These are phyloP conservation scores for Myochromella boudieri DNA, from an alignment of 768 basidiomycete species.

Conservation along the genomic window DNA sequence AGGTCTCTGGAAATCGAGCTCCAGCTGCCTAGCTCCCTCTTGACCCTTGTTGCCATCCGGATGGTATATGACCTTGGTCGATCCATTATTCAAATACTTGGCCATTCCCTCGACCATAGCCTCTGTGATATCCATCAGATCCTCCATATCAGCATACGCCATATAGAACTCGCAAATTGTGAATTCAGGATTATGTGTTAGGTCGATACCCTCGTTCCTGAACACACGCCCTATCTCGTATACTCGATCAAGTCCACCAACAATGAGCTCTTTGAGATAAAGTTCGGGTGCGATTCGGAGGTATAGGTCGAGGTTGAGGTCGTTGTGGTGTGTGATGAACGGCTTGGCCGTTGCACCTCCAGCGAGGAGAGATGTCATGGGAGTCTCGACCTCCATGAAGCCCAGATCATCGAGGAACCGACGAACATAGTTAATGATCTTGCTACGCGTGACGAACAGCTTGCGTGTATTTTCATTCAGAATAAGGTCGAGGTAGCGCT, in stretches of 20 bases:
- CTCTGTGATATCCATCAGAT: conserved; percentile 97
- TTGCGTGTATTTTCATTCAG: conserved; percentile 87
- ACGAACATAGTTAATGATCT: conserved; percentile 90
- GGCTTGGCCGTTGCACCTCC: conserved; percentile 99
- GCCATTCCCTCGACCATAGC: conserved; percentile 87
- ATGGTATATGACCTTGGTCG: conserved; percentile 80
- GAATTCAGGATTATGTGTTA: conserved; percentile 99
- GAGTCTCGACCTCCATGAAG: conserved; percentile 99
- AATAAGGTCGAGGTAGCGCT: conserved; percentile 98
- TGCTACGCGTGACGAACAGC: conserved; percentile 87
- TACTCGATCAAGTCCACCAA: conserved; percentile 96
- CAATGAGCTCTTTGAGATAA: conserved; percentile 96
- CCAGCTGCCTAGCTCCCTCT: conserved; percentile 57
- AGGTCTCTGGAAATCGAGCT: conserved; percentile 86
- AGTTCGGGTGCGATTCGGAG: conserved; percentile 97
- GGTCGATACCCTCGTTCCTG: conserved; percentile 97
- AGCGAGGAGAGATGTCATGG: conserved; percentile 94
- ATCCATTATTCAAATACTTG: conserved; percentile 78
- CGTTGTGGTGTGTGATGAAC: conserved; percentile 98
- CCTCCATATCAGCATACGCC: conserved; percentile 99
- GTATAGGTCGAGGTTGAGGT: conserved; percentile 93
- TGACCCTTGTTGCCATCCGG: conserved; percentile 91
- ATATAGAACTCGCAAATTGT: conserved; percentile 99
- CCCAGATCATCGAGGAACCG: conserved; percentile 87
- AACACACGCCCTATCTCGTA: conserved; percentile 99